Conservation (phyloP, 805 yeast species). For the Candida mattraensis region DNA sequence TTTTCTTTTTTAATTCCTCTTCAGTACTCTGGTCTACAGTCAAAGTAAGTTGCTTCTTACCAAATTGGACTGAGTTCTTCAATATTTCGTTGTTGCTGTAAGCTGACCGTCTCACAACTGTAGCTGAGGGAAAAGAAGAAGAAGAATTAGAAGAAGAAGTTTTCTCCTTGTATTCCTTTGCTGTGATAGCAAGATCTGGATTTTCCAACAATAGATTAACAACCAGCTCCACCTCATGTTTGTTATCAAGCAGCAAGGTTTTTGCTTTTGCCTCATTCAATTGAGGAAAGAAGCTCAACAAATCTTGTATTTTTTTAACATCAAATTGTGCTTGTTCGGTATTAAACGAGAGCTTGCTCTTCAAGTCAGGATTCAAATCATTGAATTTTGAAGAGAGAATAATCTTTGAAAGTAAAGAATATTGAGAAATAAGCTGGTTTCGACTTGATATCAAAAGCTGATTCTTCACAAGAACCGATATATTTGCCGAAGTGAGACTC, state of each 20-base stretch:
- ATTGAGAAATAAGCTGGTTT: conserved; percentile 39
- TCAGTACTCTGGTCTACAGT: conserved; percentile 16
- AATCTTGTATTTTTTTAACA: conserved; percentile 39
- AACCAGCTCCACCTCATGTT: conserved; percentile 53
- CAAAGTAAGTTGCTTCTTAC: conserved; percentile 33
- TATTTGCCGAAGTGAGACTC: conserved; percentile 44
- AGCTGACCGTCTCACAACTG: conserved; percentile 23
- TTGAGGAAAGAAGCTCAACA: conserved; percentile 68
- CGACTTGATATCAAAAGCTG: conserved; percentile 46
- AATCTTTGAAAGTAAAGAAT: conserved; percentile 58
- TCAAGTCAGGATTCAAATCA: conserved; percentile 50
- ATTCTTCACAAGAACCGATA: conserved; percentile 42
- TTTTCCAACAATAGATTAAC: conserved; percentile 64
- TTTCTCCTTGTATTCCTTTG: conserved; percentile 31
- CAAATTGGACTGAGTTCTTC: conserved; percentile 31
- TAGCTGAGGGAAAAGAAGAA: no score
- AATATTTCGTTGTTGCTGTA: conserved; percentile 34
- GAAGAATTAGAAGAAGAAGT: no score
- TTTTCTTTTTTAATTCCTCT: conserved; percentile 55
- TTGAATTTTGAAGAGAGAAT: conserved; percentile 48
- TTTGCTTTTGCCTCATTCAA: conserved; percentile 47
- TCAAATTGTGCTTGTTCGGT: conserved; percentile 20
- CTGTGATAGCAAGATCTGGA: conserved; percentile 43
- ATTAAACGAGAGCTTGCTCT: conserved; percentile 44
- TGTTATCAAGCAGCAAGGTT: conserved; percentile 47